A percentile compares a stretch with the other conserved stretches of the same genome.
Conservation (phyloP, 164 flowering plant species). For the Buxus sempervirens region DNA sequence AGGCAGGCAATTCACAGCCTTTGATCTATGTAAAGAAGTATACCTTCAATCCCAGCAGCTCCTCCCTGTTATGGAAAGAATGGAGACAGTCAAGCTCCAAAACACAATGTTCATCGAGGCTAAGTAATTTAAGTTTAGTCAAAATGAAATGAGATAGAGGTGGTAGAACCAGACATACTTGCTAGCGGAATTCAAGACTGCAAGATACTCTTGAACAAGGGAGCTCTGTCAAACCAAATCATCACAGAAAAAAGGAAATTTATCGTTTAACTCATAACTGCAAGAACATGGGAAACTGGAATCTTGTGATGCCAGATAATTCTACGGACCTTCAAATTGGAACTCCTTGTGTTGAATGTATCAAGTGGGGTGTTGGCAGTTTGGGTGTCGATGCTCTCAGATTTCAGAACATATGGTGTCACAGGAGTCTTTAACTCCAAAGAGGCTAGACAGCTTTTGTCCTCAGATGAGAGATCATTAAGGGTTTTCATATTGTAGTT, state of each 20-base stretch:
- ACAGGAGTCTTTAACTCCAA: conserved; percentile 46
- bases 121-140: background rate
- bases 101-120: no score
- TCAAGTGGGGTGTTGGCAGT: conserved; percentile 48
- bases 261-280: background rate
- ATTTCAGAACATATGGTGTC: conserved; percentile 21
- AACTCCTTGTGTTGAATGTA: conserved; percentile 49
- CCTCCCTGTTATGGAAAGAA: conserved; percentile 51
- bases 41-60: conserved; percentile 71
- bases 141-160: background rate
- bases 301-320: background rate
- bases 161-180: conserved; percentile 38
- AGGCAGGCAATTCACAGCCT: no score
- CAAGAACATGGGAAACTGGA: background rate
- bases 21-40: background rate
- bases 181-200: conserved; percentile 76
- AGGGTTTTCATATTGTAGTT: conserved; percentile 30
- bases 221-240: conserved; percentile 42
- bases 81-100: no score
- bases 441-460: conserved; percentile 15
- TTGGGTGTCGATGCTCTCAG: conserved; percentile 17
- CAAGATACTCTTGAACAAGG: conserved; percentile 65
- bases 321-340: conserved; percentile 59
- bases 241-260: conserved; percentile 2
- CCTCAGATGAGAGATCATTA: conserved; percentile 31